phyloP scores from a whole-genome alignment of 345 rosid genomes.

The Bretschneidera sinensis region DNA sequence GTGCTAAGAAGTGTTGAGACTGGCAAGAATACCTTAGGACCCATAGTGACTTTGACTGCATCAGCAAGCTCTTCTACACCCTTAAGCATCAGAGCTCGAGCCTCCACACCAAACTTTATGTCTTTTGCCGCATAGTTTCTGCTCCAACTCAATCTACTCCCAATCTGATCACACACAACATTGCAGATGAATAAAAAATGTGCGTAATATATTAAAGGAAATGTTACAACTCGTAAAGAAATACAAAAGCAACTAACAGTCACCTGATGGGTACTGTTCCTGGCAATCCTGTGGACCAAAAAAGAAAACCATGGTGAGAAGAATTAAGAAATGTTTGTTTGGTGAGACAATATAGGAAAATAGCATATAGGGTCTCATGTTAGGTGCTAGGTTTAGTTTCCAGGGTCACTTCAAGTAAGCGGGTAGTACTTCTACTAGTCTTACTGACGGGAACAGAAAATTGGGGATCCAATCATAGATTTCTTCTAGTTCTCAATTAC shows the following conservation, averaged over 20 bases:
- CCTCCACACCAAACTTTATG: conserved; percentile 81
- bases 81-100: conserved; percentile 82
- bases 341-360: no score
- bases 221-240: not conserved
- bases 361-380: not conserved
- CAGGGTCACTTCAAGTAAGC: not conserved
- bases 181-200: not conserved
- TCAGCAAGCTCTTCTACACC: conserved; percentile 98
- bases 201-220: not conserved
- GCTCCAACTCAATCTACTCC: conserved; percentile 61
- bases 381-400: not conserved
- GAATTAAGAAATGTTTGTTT: no score
- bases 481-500: no score
- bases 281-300: conserved; percentile 46
- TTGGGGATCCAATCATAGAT: no score
- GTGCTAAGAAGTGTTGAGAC: not conserved
- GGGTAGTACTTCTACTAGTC: no score
- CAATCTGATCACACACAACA: conserved; percentile 41
- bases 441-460: no score
- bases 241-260: conserved; percentile 11
- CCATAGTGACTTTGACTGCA: conserved; percentile 94
- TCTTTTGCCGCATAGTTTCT: conserved; percentile 93
- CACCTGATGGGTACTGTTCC: conserved; percentile 58
- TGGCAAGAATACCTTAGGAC: conserved; percentile 69
- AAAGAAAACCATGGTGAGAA: not conserved